Evolutionary conservation across 2,329 filamentous ascomycete genomes (phyloP).

Genomic region (Verticillium alfalfae): DNA sequence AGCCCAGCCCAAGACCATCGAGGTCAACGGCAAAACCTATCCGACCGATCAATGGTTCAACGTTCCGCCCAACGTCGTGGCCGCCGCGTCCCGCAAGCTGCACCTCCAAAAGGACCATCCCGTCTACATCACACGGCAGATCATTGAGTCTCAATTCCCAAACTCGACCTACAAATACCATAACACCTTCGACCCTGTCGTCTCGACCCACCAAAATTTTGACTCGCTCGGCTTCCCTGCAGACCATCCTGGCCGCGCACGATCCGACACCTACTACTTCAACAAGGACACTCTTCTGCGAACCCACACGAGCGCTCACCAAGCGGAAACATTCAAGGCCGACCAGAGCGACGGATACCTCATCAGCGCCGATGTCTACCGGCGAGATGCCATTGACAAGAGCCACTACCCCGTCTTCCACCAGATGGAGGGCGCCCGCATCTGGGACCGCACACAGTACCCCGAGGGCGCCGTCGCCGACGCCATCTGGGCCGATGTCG

Average conservation of each 20-base stretch:
- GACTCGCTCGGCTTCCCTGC: conserved; percentile 89
- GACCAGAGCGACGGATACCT: conserved; percentile 76
- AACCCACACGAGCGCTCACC: conserved; percentile 93
- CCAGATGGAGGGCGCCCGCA: conserved; percentile 93
- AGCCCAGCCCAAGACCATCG: conserved; percentile 29
- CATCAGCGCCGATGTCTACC: conserved; percentile 90
- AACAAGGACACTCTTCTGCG: conserved; percentile 78
- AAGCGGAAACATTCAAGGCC: conserved; percentile 72
- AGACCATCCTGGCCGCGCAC: conserved; percentile 81
- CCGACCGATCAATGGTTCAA: conserved; percentile 80
- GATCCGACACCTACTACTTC: conserved; percentile 93
- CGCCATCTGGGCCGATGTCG: conserved; percentile 65
- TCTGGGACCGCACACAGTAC: conserved; percentile 71
- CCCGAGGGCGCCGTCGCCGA: conserved; percentile 53
- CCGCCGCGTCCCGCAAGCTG: conserved; percentile 69
- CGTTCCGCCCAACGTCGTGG: conserved; percentile 67
- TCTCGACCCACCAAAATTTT: conserved; percentile 84
- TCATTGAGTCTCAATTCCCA: conserved; percentile 88
- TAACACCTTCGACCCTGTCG: conserved; percentile 75
- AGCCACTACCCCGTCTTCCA: conserved; percentile 97
- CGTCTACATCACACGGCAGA: conserved; percentile 79
- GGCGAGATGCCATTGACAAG: conserved; percentile 88
- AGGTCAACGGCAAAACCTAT: conserved; percentile 60
- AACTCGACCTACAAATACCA: conserved; percentile 67
- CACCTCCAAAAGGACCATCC: conserved; percentile 91